Conservation (phyloP, 805 yeast species). For the Candida ulmi region DNA sequence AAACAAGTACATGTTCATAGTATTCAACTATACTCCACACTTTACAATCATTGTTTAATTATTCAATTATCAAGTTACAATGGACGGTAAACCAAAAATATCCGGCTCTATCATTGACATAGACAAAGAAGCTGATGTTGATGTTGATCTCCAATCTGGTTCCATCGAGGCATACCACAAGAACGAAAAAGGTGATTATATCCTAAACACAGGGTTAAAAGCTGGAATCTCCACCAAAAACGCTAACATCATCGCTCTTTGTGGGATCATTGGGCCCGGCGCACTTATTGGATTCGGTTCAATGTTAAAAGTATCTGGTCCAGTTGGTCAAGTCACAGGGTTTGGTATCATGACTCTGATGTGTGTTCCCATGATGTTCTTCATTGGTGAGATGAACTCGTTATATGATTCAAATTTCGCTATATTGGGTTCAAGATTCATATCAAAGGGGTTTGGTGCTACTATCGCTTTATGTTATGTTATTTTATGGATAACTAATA, state of each 20-base stretch:
- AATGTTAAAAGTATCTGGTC: conserved; percentile 43
- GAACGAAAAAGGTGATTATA: conserved; percentile 21
- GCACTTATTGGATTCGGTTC: too few relatives aligned
- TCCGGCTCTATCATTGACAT: too few relatives aligned
- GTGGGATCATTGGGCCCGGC: conserved; percentile 61
- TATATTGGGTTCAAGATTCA: conserved; percentile 42
- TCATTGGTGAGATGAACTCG: conserved; percentile 52
- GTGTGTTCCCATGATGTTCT: conserved; percentile 49
- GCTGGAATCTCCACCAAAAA: conserved; percentile 46
- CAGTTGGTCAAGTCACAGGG: conserved; percentile 47
- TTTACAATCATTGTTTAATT: too few relatives aligned
- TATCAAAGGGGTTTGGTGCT: conserved; percentile 54
- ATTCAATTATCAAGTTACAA: too few relatives aligned
- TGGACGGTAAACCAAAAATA: too few relatives aligned
- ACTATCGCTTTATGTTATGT: conserved; percentile 49
- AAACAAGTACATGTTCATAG: too few relatives aligned
- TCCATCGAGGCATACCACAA: conserved; percentile 10
- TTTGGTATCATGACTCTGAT: conserved; percentile 47
- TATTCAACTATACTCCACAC: too few relatives aligned
- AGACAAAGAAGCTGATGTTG: too few relatives aligned
- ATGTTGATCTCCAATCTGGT: not conserved
- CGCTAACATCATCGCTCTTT: conserved; percentile 44
- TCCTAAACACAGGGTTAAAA: conserved; percentile 32
- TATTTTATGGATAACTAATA: conserved; percentile 50
- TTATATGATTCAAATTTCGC: conserved; percentile 49